Evolutionary conservation across 805 yeast genomes (phyloP).

Genomic region (Monosporozyma siamensis): DNA sequence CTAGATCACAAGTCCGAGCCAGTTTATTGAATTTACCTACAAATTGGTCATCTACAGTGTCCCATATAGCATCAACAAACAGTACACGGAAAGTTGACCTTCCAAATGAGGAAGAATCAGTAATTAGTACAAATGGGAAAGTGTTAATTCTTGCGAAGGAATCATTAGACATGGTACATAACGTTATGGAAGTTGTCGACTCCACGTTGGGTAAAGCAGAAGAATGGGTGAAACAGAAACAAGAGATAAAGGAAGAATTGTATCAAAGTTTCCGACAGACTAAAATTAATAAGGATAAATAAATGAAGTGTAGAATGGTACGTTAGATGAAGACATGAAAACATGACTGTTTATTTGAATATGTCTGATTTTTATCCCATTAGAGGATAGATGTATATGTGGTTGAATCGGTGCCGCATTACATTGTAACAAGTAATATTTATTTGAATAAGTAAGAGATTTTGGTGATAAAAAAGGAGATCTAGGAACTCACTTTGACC

Average conservation of each 20-base stretch:
- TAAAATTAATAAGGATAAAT: neutral
- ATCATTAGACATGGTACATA: slow-evolving; percentile 76
- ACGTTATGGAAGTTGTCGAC: slow-evolving; percentile 75
- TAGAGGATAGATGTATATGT: too few relatives aligned
- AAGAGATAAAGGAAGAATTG: slow-evolving; percentile 28
- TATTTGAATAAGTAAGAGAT: too few relatives aligned
- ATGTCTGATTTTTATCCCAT: too few relatives aligned
- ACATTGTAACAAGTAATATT: too few relatives aligned
- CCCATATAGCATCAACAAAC: slow-evolving; percentile 10
- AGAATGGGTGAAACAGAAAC: slow-evolving; percentile 56
- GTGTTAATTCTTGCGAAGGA: slow-evolving; percentile 80
- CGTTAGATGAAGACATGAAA: too few relatives aligned
- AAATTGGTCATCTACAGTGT: slow-evolving; percentile 48
- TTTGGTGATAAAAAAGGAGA: too few relatives aligned
- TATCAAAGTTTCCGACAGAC: slow-evolving; percentile 13
- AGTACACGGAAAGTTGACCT: slow-evolving; percentile 2
- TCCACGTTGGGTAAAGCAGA: slow-evolving; percentile 82
- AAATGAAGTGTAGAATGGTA: too few relatives aligned
- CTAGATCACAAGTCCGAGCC: slow-evolving; percentile 71
- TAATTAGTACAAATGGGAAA: slow-evolving; percentile 50
- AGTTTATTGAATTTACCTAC: slow-evolving; percentile 67
- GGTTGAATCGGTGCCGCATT: too few relatives aligned
- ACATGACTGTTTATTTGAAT: too few relatives aligned
- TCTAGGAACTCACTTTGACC: too few relatives aligned
- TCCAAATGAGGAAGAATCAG: neutral